Base-by-base conservation (phyloP, 2,329 filamentous ascomycete species). In the Bipolaris cookei region DNA sequence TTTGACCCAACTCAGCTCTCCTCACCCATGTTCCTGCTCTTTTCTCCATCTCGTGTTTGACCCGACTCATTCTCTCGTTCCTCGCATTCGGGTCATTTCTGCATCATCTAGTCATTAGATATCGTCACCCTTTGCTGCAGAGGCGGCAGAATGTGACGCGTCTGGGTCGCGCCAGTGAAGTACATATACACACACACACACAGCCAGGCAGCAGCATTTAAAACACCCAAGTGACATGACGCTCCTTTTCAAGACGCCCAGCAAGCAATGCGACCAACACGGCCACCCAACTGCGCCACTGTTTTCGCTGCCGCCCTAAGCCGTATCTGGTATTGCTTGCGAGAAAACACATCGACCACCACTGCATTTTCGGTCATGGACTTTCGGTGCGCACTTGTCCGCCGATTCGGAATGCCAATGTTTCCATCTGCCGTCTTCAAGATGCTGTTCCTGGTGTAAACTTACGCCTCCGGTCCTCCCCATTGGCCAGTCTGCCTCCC, bases 101-200 rank as follows among this genome's bases (percentile, higher is more conserved):
- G 25, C 3, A 28, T 28, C 25, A 10, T 28, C 25, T 28, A 8
- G 25, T 28, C 25, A 28, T 28, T 28, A 28, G 25, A 28, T 28
- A 28, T 28, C 8, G 25, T 28, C 25, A 4, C 25, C 25, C 25
- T 10, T 28, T 10, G 25, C 25, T 28, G 25, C 4, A 39, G 16
- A 11, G 38, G 10, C 20, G 18, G 32, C 18, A 39, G 23, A 18
- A 4, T 37, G 41, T 50, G 56, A 51, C 46, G 55, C 59, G 59
- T 58, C 63, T 61, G 63, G 45, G 57, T 64, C 63, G 63, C 63
- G 62, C 65, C 59, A 64, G 60, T 51, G 45, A 63, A 54, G 59
- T 51, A 56, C 34, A 39, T 59, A 20, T 7, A 39, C 7, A 11
- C n/a, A 13, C 13, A 43, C 23, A 23, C 38, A 45, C 45, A 58